Conservation (phyloP, 345 rosid species). For the Pistacia atlantica region DNA sequence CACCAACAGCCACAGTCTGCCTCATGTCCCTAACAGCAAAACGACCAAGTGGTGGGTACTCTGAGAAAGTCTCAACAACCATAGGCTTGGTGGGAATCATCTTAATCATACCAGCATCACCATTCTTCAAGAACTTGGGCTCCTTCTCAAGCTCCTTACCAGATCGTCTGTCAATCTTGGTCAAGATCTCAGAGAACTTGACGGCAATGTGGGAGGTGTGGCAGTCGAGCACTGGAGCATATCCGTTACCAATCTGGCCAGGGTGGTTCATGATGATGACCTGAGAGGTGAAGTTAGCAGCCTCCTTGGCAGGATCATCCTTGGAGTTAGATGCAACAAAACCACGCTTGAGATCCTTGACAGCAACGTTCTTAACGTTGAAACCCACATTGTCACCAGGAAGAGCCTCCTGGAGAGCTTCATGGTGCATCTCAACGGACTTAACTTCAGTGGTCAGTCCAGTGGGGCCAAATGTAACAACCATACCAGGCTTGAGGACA, state of each 20-base stretch:
- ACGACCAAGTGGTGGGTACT: conserved; percentile 84
- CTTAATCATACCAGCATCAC: conserved; percentile 80
- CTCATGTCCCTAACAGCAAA: conserved; percentile 95
- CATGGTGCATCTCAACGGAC: conserved; percentile 96
- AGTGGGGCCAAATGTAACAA: conserved; percentile 72
- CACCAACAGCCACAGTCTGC: conserved; percentile 89
- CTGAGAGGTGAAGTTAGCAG: conserved; percentile 78
- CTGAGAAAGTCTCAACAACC: conserved; percentile 87
- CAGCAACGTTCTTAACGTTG: conserved; percentile 85
- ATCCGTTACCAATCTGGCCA: conserved; percentile 87
- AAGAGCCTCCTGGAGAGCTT: conserved; percentile 73
- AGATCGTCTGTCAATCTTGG: conserved; percentile 80
- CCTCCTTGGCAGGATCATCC: conserved; percentile 85
- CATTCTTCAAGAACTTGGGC: conserved; percentile 84
- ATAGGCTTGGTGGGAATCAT: conserved; percentile 91
- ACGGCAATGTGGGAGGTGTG: conserved; percentile 90
- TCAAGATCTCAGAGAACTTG: conserved; percentile 62
- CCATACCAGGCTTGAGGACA: conserved; percentile 74
- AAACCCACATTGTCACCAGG: conserved; percentile 85
- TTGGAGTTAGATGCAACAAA: conserved; percentile 83
- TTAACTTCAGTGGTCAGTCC: conserved; percentile 86
- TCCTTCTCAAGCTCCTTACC: conserved; percentile 88
- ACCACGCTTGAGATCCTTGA: conserved; percentile 88
- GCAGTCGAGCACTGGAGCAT: conserved; percentile 84
- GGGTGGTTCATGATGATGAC: conserved; percentile 97